Evolutionary conservation across 371 early-diverging fungal species (phyloP).

Genomic region (Mortierella polycephala): DNA sequence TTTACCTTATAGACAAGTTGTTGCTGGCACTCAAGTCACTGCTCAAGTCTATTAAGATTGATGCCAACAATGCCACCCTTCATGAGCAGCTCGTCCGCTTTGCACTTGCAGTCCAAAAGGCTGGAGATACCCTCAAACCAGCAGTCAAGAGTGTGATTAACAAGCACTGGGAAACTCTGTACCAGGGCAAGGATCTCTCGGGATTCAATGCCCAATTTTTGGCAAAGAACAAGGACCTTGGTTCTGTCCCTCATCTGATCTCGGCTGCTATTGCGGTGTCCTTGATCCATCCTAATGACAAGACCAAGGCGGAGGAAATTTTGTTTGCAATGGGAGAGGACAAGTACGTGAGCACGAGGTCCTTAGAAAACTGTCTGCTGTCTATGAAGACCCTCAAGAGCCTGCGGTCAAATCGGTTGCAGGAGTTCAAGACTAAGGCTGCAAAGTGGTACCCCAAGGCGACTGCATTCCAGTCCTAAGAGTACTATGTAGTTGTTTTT

Average conservation of each 20-base stretch:
- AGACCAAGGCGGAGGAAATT: constrained; percentile 46
- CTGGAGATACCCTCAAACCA: constrained; percentile 18
- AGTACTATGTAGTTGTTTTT: background rate
- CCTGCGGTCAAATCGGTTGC: constrained; percentile 27
- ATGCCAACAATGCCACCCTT: constrained; percentile 62
- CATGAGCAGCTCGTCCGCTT: constrained; percentile 66
- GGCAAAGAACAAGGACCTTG: constrained; percentile 30
- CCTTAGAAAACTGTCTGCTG: constrained; percentile 28
- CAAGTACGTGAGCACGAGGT: constrained; percentile 24
- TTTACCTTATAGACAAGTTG: constrained; percentile 66
- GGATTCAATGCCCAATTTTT: constrained; percentile 30
- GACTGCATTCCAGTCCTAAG: constrained; percentile 20
- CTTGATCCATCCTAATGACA: constrained; percentile 30
- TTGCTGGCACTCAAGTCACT: constrained; percentile 78
- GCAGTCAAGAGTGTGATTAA: constrained; percentile 36
- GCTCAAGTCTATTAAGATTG: constrained; percentile 64
- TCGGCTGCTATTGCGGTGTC: constrained; percentile 56
- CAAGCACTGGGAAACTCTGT: constrained; percentile 49
- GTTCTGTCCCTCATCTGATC: constrained; percentile 58
- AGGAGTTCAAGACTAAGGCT: constrained; percentile 32
- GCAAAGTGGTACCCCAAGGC: constrained; percentile 37
- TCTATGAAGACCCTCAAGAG: constrained; percentile 39
- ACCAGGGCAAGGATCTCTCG: constrained; percentile 26
- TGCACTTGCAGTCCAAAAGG: constrained; percentile 58
- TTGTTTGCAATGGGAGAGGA: constrained; percentile 38